Evolutionary conservation across 2,329 filamentous ascomycete species (phyloP).

Genomic region (Epichloe baconii): DNA sequence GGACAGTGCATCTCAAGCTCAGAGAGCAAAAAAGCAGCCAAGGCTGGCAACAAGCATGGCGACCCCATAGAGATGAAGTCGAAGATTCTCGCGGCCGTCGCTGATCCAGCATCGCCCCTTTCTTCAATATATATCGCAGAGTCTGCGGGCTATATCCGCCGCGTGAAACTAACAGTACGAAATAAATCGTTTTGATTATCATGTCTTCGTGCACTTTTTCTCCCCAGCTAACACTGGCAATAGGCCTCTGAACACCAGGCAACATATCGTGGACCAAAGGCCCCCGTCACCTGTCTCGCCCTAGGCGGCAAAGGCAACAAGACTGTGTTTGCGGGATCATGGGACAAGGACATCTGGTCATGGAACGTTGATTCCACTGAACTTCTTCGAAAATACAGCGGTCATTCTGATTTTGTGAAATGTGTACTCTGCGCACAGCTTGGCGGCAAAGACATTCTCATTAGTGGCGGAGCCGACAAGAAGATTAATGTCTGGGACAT

Average conservation of each 20-base stretch:
- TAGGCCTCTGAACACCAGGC: slow-evolving; percentile 20
- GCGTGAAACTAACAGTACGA: slow-evolving; percentile 28
- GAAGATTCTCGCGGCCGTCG: slow-evolving; percentile 66
- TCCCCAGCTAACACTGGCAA: neutral
- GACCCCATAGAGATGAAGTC: slow-evolving; percentile 68
- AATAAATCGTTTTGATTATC: neutral
- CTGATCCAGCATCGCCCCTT: slow-evolving; percentile 49
- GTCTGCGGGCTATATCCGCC: slow-evolving; percentile 68
- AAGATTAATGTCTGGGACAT: slow-evolving; percentile 78
- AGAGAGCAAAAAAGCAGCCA: slow-evolving; percentile 51
- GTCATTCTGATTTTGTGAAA: slow-evolving; percentile 89
- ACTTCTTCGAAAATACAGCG: slow-evolving; percentile 48
- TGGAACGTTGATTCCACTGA: slow-evolving; percentile 54
- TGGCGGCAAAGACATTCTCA: slow-evolving; percentile 46
- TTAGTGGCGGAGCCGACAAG: slow-evolving; percentile 67
- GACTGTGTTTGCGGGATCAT: slow-evolving; percentile 74
- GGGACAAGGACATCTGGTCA: slow-evolving; percentile 87
- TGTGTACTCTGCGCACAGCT: slow-evolving; percentile 52
- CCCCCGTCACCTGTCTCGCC: slow-evolving; percentile 68
- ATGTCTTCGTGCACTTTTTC: neutral
- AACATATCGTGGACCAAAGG: slow-evolving; percentile 59
- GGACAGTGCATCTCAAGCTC: slow-evolving; percentile 34
- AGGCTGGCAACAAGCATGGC: slow-evolving; percentile 65
- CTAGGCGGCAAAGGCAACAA: slow-evolving; percentile 42
- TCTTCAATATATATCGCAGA: slow-evolving; percentile 67